Evolutionary conservation across 176 grass and related monocot genomes (phyloP), one percentile per base, ranked within the genome.

Genomic region (Phoenix roebelenii): DNA sequence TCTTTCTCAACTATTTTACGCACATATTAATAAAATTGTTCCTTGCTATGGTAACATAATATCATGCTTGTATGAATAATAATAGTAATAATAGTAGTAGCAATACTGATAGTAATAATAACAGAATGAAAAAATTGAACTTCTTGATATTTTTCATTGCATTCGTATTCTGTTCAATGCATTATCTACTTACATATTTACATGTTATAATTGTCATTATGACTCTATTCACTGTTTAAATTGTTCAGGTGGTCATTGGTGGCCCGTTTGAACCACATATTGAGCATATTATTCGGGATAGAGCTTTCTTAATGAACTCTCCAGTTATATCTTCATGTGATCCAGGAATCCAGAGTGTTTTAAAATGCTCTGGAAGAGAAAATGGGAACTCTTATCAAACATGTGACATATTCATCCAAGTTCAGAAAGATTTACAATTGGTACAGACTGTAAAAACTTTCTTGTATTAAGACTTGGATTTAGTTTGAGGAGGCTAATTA

Each of bases 171-270:
- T 25, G 23, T 23, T 67, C 35, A 30, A 22, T 39, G 25, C 18
- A 55, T 20, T 12, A 56, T 7, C 3, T 7, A 26, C 16, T 26
- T 16, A 0, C 7, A 1, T 30, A 30, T 30, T 44, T 14, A 2
- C 10, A 44, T 44, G 35, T 44, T 44, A 44, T 5, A 44, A 14
- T 44, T 14, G 35, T 44, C 14, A 9, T 44, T 44, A 44, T 44
- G 35, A 44, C 35, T 44, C 2, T 44, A 3, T 44, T 9, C 4
- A 23, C 4, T 68, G 25, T 16, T 55, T 68, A n/a, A 30, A 39
- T 81, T 70, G 82, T 84, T 68, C 75, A 96, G 86, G 86, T 88
- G 79, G 59, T 97, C 53, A 91, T 97, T 63, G 87, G 81, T 49
- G 83, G 87, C 20, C 87, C 84, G 14, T 80, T 97, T 60, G 53